Evolutionary conservation across 192 early-diverging fungal genomes (phyloP).

Genomic region (Rhizoclosmatium globosum): DNA sequence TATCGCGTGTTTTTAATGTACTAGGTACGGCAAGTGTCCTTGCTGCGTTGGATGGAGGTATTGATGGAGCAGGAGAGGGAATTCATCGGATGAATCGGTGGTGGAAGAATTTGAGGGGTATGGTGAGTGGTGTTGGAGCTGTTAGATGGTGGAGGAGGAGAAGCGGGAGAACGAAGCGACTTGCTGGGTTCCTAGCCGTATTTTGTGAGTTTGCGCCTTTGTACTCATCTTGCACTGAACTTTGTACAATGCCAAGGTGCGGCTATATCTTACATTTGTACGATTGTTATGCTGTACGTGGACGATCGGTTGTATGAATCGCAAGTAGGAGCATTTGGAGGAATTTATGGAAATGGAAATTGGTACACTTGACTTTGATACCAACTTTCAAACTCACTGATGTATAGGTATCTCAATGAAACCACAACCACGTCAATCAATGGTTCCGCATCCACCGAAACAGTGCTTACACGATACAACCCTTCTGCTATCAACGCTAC

Average conservation of each 20-base stretch:
- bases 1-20: conserved; percentile 32
- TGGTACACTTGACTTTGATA: conserved; percentile 17
- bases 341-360: conserved; percentile 25
- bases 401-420: conserved; percentile 14
- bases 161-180: conserved; percentile 26
- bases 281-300: conserved; percentile 28
- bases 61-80: conserved; percentile 14
- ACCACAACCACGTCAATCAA: neutral
- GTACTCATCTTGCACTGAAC: neutral
- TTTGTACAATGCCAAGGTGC: conserved; percentile 1
- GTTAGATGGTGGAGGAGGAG: conserved; percentile 37
- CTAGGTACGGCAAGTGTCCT: conserved; percentile 18
- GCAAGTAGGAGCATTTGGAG: conserved; percentile 32
- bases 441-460: neutral
- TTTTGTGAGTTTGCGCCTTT: conserved; percentile 9
- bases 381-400: neutral
- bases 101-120: conserved; percentile 15
- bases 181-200: conserved; percentile 25
- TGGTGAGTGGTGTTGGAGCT: conserved; percentile 15
- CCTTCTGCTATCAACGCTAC: neutral
- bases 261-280: conserved; percentile 14
- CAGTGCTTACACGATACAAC: neutral
- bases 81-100: conserved; percentile 4
- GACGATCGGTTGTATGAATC: conserved; percentile 40
- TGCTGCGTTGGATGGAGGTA: conserved; percentile 27